phyloP scores from a whole-genome alignment of 2,329 filamentous ascomycete genomes.

The Talaromyces marneffei region DNA sequence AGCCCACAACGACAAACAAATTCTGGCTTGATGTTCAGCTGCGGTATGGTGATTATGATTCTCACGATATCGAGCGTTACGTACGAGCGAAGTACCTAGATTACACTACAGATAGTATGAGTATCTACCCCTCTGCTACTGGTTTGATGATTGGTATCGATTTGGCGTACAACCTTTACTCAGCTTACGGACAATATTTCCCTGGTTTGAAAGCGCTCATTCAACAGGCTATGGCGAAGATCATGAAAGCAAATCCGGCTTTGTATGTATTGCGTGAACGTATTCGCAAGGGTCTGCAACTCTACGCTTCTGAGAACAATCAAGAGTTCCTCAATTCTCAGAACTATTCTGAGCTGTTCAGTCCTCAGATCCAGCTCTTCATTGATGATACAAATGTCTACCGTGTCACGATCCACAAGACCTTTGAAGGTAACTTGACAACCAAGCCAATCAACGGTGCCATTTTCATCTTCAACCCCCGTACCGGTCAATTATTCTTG shows the following conservation, averaged over 20 bases:
- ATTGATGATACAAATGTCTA: slow-evolving; percentile 99
- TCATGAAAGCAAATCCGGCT: slow-evolving; percentile 99
- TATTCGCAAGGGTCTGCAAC: slow-evolving; percentile 94
- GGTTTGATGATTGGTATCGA: slow-evolving; percentile 98
- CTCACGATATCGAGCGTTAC: slow-evolving; percentile 97
- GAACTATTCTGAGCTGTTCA: slow-evolving; percentile 98
- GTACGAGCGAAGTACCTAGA: slow-evolving; percentile 97
- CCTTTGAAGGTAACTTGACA: slow-evolving; percentile 96
- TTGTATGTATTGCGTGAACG: slow-evolving; percentile 94
- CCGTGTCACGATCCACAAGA: slow-evolving; percentile 99
- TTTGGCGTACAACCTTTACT: slow-evolving; percentile 96
- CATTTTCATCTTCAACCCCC: slow-evolving; percentile 99
- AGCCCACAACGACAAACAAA: slow-evolving; percentile 92
- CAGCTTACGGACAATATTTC: slow-evolving; percentile 97
- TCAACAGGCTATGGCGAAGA: slow-evolving; percentile 98
- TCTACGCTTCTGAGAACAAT: slow-evolving; percentile 97
- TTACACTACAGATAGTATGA: slow-evolving; percentile 98
- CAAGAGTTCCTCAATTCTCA: slow-evolving; percentile 99
- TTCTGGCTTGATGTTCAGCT: slow-evolving; percentile 99
- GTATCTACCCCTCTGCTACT: slow-evolving; percentile 94
- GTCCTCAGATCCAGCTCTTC: slow-evolving; percentile 97
- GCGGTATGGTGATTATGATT: slow-evolving; percentile 96
- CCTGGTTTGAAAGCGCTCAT: slow-evolving; percentile 90
- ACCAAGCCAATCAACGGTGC: slow-evolving; percentile 99
- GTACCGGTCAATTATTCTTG: slow-evolving; percentile 92